Percentiles rank a stretch among this genome's conserved stretches.
Evolutionary conservation across 2,329 filamentous ascomycete genomes (phyloP).

Genomic region (Ascochyta pisi): DNA sequence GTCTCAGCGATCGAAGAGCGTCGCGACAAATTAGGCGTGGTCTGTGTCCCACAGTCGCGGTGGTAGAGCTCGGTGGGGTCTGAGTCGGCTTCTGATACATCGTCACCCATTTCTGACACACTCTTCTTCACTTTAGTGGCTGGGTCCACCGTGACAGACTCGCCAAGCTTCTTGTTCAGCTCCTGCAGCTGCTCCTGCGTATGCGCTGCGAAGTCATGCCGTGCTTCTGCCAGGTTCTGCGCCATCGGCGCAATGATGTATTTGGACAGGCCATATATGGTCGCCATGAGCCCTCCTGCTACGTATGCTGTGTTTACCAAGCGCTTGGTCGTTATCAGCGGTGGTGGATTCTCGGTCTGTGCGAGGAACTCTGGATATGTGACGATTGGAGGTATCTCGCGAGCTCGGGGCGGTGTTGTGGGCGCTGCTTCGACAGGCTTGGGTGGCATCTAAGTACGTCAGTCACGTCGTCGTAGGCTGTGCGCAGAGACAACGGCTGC

Average conservation of each 20-base stretch:
- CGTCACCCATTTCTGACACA: constrained; percentile 41
- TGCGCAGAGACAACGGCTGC: not conserved
- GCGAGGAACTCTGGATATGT: constrained; percentile 72
- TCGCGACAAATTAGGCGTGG: constrained; percentile 61
- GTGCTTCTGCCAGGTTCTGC: constrained; percentile 59
- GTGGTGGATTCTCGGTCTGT: constrained; percentile 64
- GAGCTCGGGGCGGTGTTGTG: constrained; percentile 30
- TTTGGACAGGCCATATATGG: constrained; percentile 73
- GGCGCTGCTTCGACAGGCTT: constrained; percentile 19
- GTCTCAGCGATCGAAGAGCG: constrained; percentile 36
- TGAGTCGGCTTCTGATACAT: constrained; percentile 59
- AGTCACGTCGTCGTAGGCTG: constrained; percentile 3
- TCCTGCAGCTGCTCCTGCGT: constrained; percentile 59
- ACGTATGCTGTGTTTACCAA: constrained; percentile 65
- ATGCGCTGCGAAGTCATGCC: constrained; percentile 64
- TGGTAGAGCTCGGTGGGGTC: constrained; percentile 82
- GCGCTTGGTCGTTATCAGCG: constrained; percentile 63
- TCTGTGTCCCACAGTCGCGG: constrained; percentile 81
- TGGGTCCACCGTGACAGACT: constrained; percentile 69
- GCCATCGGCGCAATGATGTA: constrained; percentile 71
- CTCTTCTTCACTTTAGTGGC: constrained; percentile 38
- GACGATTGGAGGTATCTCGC: constrained; percentile 66
- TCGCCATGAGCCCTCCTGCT: constrained; percentile 61
- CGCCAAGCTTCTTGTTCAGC: constrained; percentile 64
- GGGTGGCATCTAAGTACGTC: constrained; percentile 26